These are phyloP conservation scores for Grifola frondosa DNA, from an alignment of 1,284 basidiomycete species.

Conservation along the genomic window DNA sequence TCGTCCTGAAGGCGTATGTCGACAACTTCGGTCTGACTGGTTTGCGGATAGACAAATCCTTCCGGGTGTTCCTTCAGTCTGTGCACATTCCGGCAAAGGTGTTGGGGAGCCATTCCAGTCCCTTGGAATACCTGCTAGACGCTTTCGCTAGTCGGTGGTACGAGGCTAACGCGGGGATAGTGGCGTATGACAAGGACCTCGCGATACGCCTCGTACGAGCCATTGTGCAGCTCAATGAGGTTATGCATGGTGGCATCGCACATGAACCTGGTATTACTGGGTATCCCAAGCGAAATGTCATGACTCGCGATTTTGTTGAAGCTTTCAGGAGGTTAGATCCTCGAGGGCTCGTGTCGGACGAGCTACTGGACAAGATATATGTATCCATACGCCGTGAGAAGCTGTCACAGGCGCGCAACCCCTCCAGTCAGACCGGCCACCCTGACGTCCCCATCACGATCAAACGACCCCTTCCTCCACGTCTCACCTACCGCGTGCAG, in stretches of 20 bases:
- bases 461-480: slow-evolving; percentile 71
- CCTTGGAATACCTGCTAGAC: slow-evolving; percentile 73
- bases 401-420: slow-evolving; percentile 69
- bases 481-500: slow-evolving; percentile 81
- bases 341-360: slow-evolving; percentile 66
- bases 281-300: slow-evolving; percentile 63
- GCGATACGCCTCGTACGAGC: slow-evolving; percentile 80
- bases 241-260: slow-evolving; percentile 66
- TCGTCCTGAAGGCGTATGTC: slow-evolving; percentile 80
- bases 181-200: slow-evolving; percentile 78
- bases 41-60: slow-evolving; percentile 83
- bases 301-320: slow-evolving; percentile 73
- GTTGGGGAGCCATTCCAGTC: slow-evolving; percentile 40
- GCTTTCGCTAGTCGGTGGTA: slow-evolving; percentile 89
- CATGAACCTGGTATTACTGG: slow-evolving; percentile 62
- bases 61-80: slow-evolving; percentile 86
- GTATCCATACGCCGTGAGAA: slow-evolving; percentile 70
- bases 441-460: slow-evolving; percentile 62
- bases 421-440: slow-evolving; percentile 35
- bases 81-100: slow-evolving; percentile 66
- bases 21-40: slow-evolving; percentile 85
- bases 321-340: slow-evolving; percentile 78
- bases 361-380: slow-evolving; percentile 75
- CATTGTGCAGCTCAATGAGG: slow-evolving; percentile 85
- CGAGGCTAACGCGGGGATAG: slow-evolving; percentile 77